These are phyloP conservation scores for Phytophthora constricta DNA, from an alignment of 352 stramenopile species.

Conservation along the genomic window DNA sequence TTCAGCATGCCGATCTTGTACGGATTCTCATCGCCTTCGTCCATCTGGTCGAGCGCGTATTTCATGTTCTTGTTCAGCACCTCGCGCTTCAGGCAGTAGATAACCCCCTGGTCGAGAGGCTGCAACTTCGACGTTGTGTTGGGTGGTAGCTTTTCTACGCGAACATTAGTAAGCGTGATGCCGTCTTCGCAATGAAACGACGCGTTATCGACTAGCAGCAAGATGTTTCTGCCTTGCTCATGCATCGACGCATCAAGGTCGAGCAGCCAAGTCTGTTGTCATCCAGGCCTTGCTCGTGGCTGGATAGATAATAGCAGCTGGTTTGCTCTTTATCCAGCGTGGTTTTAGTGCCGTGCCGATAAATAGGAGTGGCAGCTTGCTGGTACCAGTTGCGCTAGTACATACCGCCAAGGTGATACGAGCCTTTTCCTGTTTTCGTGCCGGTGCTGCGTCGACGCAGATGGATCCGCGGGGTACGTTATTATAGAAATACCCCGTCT, in stretches of 20 bases:
- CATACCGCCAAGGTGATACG: constrained; percentile 1
- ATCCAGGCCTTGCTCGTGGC: constrained; percentile 10
- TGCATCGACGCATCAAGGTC: constrained; percentile 11
- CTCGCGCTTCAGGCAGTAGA: constrained; percentile 12
- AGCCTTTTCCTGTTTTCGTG: constrained; percentile 4
- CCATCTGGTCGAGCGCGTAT: constrained; percentile 7
- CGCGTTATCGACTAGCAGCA: constrained; percentile 8
- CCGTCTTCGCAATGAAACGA: constrained; percentile 6
- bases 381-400: constrained; percentile 3
- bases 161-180: constrained; percentile 7
- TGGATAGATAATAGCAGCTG: neutral
- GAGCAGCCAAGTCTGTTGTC: constrained; percentile 9
- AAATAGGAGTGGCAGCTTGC: constrained; percentile 8
- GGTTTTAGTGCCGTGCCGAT: constrained; percentile 1
- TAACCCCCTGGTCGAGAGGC: constrained; percentile 15
- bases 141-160: neutral
- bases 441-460: neutral
- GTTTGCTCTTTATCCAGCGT: constrained; percentile 1
- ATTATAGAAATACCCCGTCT: constrained; percentile 8
- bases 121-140: constrained; percentile 18
- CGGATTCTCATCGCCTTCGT: constrained; percentile 5
- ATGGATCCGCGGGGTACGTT: neutral
- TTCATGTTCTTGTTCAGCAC: constrained; percentile 13
- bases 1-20: constrained; percentile 16
- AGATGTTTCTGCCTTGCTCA: neutral